phyloP scores from a whole-genome alignment of 257 asterid genomes.

The Vinca minor region DNA sequence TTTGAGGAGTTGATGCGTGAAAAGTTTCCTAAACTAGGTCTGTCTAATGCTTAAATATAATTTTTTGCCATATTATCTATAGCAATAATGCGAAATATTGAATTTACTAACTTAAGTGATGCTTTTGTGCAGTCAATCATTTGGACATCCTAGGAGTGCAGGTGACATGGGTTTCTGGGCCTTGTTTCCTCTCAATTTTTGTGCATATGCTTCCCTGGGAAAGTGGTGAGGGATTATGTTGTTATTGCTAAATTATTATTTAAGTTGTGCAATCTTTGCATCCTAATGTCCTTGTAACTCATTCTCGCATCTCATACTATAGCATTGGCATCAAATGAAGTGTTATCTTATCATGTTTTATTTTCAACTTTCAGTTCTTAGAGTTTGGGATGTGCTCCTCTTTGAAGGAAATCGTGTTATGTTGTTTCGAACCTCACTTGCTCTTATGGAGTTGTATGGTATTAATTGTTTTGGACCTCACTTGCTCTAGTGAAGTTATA shows the following conservation, averaged over 20 bases:
- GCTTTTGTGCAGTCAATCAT: constrained; percentile 62
- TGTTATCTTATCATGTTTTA: constrained; percentile 9
- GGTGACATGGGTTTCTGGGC: constrained; percentile 80
- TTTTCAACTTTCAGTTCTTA: constrained; percentile 52
- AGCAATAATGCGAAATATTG: not conserved
- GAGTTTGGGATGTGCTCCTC: constrained; percentile 93
- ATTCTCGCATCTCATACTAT: not conserved
- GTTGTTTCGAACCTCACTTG: constrained; percentile 90
- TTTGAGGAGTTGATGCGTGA: constrained; percentile 89
- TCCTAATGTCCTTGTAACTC: not conserved
- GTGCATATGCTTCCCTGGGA: constrained; percentile 93
- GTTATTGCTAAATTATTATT: not conserved
- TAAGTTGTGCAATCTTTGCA: not conserved
- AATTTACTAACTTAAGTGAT: constrained; percentile 8
- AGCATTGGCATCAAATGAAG: not conserved
- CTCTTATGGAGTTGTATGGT: constrained; percentile 92
- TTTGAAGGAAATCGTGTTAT: constrained; percentile 94
- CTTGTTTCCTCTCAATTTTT: constrained; percentile 88
- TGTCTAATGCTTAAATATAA: constrained; percentile 20
- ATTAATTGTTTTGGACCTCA: constrained; percentile 15
- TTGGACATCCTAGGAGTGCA: constrained; percentile 87
- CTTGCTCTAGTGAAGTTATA: no score
- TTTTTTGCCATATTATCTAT: constrained; percentile 6
- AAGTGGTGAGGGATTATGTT: constrained; percentile 56
- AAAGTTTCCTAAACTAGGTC: constrained; percentile 82